Base-by-base conservation (phyloP, 352 stramenopile genomes). In the Pythium chondricola region DNA sequence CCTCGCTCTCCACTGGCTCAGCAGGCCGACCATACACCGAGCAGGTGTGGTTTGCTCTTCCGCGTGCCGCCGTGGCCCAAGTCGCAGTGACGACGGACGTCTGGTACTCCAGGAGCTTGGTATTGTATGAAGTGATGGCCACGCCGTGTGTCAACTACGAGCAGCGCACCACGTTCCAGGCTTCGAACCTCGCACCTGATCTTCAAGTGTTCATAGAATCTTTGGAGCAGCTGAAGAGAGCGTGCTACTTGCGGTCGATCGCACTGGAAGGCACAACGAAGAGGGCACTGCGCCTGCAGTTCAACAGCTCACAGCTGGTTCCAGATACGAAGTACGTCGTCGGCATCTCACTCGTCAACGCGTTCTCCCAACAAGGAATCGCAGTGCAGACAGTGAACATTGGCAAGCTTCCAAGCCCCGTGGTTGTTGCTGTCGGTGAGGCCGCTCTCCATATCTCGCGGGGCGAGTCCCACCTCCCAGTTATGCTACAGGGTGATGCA, bases 301-400 rank as follows among this genome's bases (percentile, higher is more conserved):
- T 88, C 24, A 69, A 88, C 43, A 80, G 62, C 32, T 63, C 65
- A 0, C 40, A 68, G 0, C 22, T 91, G 0, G 58, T 75, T 36
- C 29, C 64, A 1, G 61, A 69, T 2, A 54, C 55, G 16, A 52
- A 30, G 2, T 87, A 86, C 45, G 43, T 69, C 2, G 43, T 88
- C 5, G 76, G 74, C 0, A 41, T 88, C 17, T 65, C 65, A 13
- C 65, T 91, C 6, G 61, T 51, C 9, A 91, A 91, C 30, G 72
- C 70, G 9, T 88, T 88, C 17, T 56, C 38, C 10, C 69, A 87
- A 40, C 53, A 58, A 2, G 35, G 56, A 0, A 30, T 54, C 0
- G 39, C 55, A 3, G 42, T 47, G 0, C 77, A 84, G 25, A 33
- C 10, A 6, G 48, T 88, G 3, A 43, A 50, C n/a, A 37, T 86